Evolutionary conservation across 495 filamentous ascomycete genomes (phyloP).

Genomic region (Penicillium robsamsonii): DNA sequence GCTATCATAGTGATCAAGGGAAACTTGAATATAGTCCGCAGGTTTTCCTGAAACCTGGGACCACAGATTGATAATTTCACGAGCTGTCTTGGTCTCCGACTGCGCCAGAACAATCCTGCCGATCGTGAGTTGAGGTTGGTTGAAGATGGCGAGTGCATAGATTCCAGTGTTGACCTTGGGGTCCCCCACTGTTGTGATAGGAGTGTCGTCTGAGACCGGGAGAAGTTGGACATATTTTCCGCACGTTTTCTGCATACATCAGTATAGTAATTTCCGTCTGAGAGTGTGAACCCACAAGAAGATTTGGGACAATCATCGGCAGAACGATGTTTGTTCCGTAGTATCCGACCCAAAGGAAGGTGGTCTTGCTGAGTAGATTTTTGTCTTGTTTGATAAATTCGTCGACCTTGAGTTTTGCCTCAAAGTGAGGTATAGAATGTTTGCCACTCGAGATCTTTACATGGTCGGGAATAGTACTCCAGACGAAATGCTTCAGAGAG

Average conservation of each 20-base stretch:
- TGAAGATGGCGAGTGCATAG: constrained; percentile 40
- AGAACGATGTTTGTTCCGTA: constrained; percentile 19
- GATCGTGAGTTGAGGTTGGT: constrained; percentile 31
- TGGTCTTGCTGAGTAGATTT: constrained; percentile 28
- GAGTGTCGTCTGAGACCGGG: constrained; percentile 26
- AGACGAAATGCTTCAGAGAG: constrained; percentile 28
- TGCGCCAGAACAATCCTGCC: constrained; percentile 32
- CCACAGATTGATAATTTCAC: constrained; percentile 39
- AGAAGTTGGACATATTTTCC: constrained; percentile 36
- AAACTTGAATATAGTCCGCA: constrained; percentile 20
- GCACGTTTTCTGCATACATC: constrained; percentile 15
- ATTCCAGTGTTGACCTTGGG: constrained; percentile 34
- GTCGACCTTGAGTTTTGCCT: constrained; percentile 27
- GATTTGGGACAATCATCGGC: constrained; percentile 1
- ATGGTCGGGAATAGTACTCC: constrained; percentile 28
- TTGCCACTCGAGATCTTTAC: constrained; percentile 15
- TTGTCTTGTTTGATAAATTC: constrained; percentile 23
- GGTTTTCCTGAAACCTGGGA: constrained; percentile 30
- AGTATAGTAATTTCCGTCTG: background rate
- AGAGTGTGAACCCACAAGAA: background rate
- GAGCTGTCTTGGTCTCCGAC: constrained; percentile 26
- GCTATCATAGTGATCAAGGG: constrained; percentile 11
- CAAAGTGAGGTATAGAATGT: constrained; percentile 29
- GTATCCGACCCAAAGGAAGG: constrained; percentile 25
- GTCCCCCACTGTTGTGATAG: constrained; percentile 39